These are phyloP conservation scores for Entomortierella beljakovae DNA, from an alignment of 192 early-diverging fungal species.

Conservation along the genomic window DNA sequence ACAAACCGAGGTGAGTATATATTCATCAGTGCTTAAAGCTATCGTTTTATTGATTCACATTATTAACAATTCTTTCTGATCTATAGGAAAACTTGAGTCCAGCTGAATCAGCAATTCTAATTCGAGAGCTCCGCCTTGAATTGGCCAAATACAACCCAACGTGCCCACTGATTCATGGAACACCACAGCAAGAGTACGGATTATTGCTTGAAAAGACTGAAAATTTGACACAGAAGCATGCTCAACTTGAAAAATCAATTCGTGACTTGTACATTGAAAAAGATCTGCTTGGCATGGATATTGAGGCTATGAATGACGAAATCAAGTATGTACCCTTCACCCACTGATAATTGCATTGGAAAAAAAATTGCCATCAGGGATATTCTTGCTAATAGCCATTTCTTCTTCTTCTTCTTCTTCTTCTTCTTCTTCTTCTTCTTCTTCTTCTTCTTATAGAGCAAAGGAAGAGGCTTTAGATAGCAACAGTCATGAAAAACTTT, in stretches of 20 bases:
- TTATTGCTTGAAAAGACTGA: slow-evolving; percentile 24
- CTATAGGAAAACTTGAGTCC: slow-evolving; percentile 28
- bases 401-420: no score
- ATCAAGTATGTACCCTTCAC: slow-evolving; percentile 32
- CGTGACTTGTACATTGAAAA: slow-evolving; percentile 52
- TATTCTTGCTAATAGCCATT: not conserved
- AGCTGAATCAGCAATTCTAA: slow-evolving; percentile 12
- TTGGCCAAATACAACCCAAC: slow-evolving; percentile 43
- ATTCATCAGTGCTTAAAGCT: no score
- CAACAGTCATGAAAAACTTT: slow-evolving; percentile 4
- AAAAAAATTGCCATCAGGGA: no score
- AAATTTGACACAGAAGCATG: slow-evolving; percentile 28
- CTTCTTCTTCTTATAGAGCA: slow-evolving; percentile 23
- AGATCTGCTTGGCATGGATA: slow-evolving; percentile 47
- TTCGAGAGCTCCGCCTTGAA: slow-evolving; percentile 41
- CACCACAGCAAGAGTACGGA: slow-evolving; percentile 28
- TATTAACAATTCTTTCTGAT: not conserved
- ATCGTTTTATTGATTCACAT: no score
- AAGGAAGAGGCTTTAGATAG: slow-evolving; percentile 55
- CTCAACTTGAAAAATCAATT: slow-evolving; percentile 39
- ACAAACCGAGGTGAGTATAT: slow-evolving; percentile 13
- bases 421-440: not conserved
- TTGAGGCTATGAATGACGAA: slow-evolving; percentile 46
- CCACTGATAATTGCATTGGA: no score
- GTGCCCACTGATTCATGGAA: slow-evolving; percentile 42